Conservation (phyloP, 371 early-diverging fungal species). For the Circinella umbellata region DNA sequence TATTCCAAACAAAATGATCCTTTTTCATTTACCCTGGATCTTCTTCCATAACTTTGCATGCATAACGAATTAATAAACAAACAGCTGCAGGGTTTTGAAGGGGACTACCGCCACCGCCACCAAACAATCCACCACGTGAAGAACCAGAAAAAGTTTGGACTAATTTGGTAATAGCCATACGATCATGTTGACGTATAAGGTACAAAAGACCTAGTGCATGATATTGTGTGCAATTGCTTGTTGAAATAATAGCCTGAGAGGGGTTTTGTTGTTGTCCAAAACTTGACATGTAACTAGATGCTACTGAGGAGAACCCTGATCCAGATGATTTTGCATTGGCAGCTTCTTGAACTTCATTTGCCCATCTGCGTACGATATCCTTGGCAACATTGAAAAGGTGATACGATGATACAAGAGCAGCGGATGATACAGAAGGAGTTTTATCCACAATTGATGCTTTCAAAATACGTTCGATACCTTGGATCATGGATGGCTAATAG, state of each 20-base stretch:
- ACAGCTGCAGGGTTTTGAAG: conserved; percentile 89
- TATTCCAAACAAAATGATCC: too few relatives aligned
- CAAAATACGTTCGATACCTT: conserved; percentile 93
- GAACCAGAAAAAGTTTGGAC: conserved; percentile 85
- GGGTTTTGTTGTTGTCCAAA: conserved; percentile 48
- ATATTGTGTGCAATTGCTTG: conserved; percentile 89
- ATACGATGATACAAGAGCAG: conserved; percentile 92
- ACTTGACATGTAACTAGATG: conserved; percentile 62
- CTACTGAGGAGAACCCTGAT: conserved; percentile 52
- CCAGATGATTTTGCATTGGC: conserved; percentile 74
- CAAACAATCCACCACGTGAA: conserved; percentile 48
- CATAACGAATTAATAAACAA: conserved; percentile 92
- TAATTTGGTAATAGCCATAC: conserved; percentile 96
- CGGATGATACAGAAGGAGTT: conserved; percentile 86
- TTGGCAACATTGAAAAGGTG: conserved; percentile 85
- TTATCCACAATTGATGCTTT: conserved; percentile 98
- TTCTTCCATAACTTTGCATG: conserved; percentile 93
- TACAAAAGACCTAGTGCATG: conserved; percentile 97
- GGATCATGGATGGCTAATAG: conserved; percentile 86
- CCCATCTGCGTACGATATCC: conserved; percentile 89
- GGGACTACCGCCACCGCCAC: conserved; percentile 51
- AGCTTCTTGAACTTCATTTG: conserved; percentile 90
- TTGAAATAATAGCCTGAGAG: conserved; percentile 56
- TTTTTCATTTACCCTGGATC: conserved; percentile 61
- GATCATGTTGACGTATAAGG: conserved; percentile 93